phyloP scores from a whole-genome alignment of 2,329 filamentous ascomycete genomes.

The Gnomoniopsis sp. region DNA sequence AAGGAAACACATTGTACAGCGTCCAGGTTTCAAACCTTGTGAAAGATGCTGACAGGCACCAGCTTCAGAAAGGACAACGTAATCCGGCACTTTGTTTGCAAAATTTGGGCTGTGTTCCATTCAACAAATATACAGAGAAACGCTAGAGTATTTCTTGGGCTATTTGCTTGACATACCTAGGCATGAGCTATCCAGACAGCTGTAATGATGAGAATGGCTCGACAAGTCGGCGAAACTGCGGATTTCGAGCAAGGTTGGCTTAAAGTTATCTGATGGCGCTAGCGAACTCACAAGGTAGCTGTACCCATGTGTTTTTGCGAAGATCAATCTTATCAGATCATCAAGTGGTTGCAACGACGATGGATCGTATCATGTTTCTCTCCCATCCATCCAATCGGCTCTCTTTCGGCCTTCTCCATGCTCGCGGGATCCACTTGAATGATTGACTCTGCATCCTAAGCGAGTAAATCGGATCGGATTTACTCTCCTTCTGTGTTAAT shows the following conservation, averaged over 20 bases:
- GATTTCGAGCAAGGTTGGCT: background rate
- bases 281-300: background rate
- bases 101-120: too few species aligned
- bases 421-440: background rate
- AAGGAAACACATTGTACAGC: too few species aligned
- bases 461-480: conserved; percentile 10
- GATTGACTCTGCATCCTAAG: background rate
- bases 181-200: background rate
- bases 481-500: background rate
- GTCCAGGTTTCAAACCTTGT: too few species aligned
- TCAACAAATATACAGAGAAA: too few species aligned
- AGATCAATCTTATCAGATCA: conserved; percentile 18
- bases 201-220: background rate
- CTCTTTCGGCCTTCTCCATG: conserved; percentile 1
- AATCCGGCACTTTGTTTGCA: background rate
- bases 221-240: background rate
- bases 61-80: too few species aligned
- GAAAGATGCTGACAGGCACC: too few species aligned
- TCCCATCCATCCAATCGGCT: conserved; percentile 5
- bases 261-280: conserved; percentile 17
- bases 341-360: background rate
- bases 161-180: background rate
- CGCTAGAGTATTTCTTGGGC: background rate
- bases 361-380: conserved; percentile 1
- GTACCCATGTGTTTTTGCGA: background rate